Base-by-base conservation (phyloP, 1,139 yeast genomes). In the Yamadazyma blattariae region DNA sequence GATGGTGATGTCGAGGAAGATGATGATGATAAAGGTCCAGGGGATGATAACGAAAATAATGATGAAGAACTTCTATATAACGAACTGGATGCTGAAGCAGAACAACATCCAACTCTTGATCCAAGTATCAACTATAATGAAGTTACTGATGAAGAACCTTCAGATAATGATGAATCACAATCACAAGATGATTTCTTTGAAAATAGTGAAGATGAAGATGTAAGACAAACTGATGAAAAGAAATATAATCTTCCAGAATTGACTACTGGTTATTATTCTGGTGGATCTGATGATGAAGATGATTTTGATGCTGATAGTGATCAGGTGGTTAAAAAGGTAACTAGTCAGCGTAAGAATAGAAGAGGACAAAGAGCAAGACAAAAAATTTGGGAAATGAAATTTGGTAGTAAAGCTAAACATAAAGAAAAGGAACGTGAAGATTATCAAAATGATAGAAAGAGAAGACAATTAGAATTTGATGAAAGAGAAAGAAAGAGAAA, bases 361-460 rank as follows among this genome's bases (percentile, higher is more conserved):
- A 79, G 97, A 55, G 98, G 98, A 15, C 98, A 94, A 67, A 72
- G 97, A 47, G 98, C 97, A 2, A 80, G 99, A 62, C 94, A 92
- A 57, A 84, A 85, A 65, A 88, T 92, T 36, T 90, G 97, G 97
- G 98, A 89, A 52, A 67, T 75, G 60, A 92, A 92, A 57, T 92
- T 72, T 54, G 98, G 98, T 25, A 60, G 62, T 24, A 68, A 69
- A 25, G 98, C 98, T n/a, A 82, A 80, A 39, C 99, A 94, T 56
- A 71, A 89, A 25, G 70, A 77, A 51, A 74, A 79, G 46, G 84
- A 86, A 47, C 62, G 67, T 11, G 78, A 72, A 34, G 71, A 78
- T 30, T 58, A 65, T 26, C 63, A 63, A 30, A 71, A 72, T 35
- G 85, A 79, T 39, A 67, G 84, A 41, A 79, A 79, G 47, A 67